A percentile compares a stretch with the other conserved stretches of the same genome.
phyloP scores from a whole-genome alignment of 495 filamentous ascomycete species.

The Daldinia bambusicola region DNA sequence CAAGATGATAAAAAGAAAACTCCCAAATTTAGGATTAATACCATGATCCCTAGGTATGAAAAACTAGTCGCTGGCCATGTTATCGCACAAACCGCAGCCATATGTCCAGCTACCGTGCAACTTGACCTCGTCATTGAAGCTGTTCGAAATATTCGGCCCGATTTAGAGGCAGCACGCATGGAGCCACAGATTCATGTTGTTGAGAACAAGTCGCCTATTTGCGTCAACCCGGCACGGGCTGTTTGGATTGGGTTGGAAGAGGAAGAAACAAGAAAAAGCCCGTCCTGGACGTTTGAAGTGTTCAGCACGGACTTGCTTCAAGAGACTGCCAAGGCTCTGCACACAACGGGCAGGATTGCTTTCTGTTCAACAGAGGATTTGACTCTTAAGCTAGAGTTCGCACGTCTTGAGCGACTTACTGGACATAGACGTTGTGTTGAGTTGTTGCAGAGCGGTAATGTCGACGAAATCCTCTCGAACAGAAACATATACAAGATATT shows the following conservation, averaged over 20 bases:
- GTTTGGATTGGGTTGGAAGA: constrained; percentile 54
- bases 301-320: constrained; percentile 43
- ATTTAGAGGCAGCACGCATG: constrained; percentile 34
- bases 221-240: constrained; percentile 50
- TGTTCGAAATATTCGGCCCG: constrained; percentile 52
- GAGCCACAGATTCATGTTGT: constrained; percentile 53
- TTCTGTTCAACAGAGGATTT: constrained; percentile 48
- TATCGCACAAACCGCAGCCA: constrained; percentile 58
- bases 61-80: constrained; percentile 55
- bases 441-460: constrained; percentile 52
- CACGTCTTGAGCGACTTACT: constrained; percentile 56
- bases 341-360: constrained; percentile 48
- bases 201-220: constrained; percentile 56
- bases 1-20: constrained; percentile 49
- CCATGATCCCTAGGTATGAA: constrained; percentile 51
- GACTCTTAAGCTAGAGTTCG: constrained; percentile 51
- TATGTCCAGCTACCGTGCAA: constrained; percentile 61
- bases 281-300: constrained; percentile 35
- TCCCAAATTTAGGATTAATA: constrained; percentile 62
- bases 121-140: constrained; percentile 63
- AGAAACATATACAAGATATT: constrained; percentile 61
- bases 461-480: constrained; percentile 62
- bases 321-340: constrained; percentile 30
- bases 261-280: constrained; percentile 17
- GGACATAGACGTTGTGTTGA: constrained; percentile 52